These are phyloP conservation scores for Sarocladiaceae sp. DNA, from an alignment of 2,329 filamentous ascomycete species.

Conservation along the genomic window DNA sequence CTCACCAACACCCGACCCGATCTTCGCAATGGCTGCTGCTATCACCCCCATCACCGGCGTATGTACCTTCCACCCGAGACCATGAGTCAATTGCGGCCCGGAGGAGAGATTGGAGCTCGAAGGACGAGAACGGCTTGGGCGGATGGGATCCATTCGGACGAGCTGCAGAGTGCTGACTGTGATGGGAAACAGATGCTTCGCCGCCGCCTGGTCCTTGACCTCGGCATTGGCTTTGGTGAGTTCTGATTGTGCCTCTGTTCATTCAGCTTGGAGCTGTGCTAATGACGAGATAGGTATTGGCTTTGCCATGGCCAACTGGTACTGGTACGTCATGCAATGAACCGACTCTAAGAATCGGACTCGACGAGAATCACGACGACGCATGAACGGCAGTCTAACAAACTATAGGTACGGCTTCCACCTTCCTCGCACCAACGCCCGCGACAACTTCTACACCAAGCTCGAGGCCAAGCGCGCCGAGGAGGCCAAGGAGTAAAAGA, in stretches of 20 bases:
- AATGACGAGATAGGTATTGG: slow-evolving; percentile 38
- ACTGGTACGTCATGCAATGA: slow-evolving; percentile 42
- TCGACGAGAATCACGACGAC: neutral
- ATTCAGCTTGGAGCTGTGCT: neutral
- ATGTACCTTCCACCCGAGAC: slow-evolving; percentile 27
- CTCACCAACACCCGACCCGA: slow-evolving; percentile 17
- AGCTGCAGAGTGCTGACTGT: slow-evolving; percentile 12
- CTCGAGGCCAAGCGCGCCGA: slow-evolving; percentile 50
- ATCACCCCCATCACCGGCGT: slow-evolving; percentile 54
- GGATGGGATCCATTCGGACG: neutral
- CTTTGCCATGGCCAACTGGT: slow-evolving; percentile 47
- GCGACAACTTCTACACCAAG: slow-evolving; percentile 53
- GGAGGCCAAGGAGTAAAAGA: slow-evolving; percentile 20
- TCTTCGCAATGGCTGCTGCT: slow-evolving; percentile 43
- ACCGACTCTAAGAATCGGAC: slow-evolving; percentile 9
- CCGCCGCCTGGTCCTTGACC: slow-evolving; percentile 51
- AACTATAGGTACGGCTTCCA: slow-evolving; percentile 53
- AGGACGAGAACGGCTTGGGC: neutral
- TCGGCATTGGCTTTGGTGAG: slow-evolving; percentile 50
- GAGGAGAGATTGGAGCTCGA: neutral
- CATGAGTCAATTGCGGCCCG: slow-evolving; percentile 18
- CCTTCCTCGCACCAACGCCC: slow-evolving; percentile 51
- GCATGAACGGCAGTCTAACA: slow-evolving; percentile 9
- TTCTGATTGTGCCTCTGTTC: slow-evolving; percentile 13
- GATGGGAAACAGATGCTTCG: slow-evolving; percentile 47